Base-by-base conservation (phyloP, 73 alveolate species). In the Blepharisma japonicum region DNA sequence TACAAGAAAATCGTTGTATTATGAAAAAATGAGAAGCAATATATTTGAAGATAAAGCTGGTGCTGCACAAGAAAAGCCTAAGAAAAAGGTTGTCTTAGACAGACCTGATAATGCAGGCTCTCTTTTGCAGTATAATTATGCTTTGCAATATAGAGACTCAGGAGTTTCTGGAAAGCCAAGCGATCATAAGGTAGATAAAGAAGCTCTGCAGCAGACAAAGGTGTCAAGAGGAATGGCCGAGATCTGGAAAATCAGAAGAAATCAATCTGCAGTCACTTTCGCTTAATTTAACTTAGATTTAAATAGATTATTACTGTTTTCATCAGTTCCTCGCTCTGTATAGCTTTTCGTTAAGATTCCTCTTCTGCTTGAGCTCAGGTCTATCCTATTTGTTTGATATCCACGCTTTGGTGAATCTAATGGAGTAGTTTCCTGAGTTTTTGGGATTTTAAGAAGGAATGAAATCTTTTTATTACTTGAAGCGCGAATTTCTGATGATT, bases 61-160 rank as follows among this genome's bases (percentile, higher is more conserved):
- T 0, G 74, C 14, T 14, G 50, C 74, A 18, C 14, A n/a, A 14
- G 49, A 20, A 25, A 61, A 25, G 46, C 11, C 46, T 18, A n/a
- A 25, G 18, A 61, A 14, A 14, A 9, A 18, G n/a, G 14, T 39
- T n/a, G 74, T 14, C n/a, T 14, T 39, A 14, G 39, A n/a, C 14
- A 25, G 23, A 32, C 42, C 42, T 32, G 42, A 32, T 32, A 32
- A 32, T 32, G 42, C 42, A 32, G 42, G 42, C 42, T 32, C 42
- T 18, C 14, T 61, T 61, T 14, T 61, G 14, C 74, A 61, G 39
- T 61, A 61, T 61, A 61, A 61, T 8, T 61, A 18, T 39, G 74
- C 74, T 14, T 48, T 39, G 14, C 14, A 25, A 8, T 61, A 61
- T 61, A 14, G 74, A 25, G 74, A 61, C 23, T 1, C 14, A 1